Conservation (phyloP, 495 filamentous ascomycete genomes). For the Amorphotheca resinae region DNA sequence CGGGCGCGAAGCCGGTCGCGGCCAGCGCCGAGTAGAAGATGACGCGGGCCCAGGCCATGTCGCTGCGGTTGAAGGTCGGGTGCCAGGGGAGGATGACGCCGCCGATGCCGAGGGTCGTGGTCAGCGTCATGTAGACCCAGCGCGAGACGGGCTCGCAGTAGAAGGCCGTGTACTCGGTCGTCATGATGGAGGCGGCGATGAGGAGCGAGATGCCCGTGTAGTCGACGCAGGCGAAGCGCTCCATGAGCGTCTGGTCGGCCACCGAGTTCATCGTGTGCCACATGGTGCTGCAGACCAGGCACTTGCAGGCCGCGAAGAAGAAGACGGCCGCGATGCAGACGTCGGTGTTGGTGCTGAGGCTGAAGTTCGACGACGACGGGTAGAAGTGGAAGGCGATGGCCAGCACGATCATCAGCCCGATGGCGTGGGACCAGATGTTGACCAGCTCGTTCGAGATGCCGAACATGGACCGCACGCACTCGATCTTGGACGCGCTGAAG, state of each 20-base stretch:
- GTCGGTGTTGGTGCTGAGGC: constrained; percentile 72
- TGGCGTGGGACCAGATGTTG: constrained; percentile 94
- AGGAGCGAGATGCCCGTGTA: constrained; percentile 97
- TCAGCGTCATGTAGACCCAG: constrained; percentile 75
- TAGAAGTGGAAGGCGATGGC: constrained; percentile 95
- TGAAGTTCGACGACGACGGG: constrained; percentile 73
- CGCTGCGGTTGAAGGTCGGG: constrained; percentile 81
- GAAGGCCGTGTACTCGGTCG: constrained; percentile 95
- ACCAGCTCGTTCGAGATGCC: constrained; percentile 80
- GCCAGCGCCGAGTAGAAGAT: constrained; percentile 82
- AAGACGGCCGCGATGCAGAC: constrained; percentile 83
- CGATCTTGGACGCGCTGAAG: constrained; percentile 77
- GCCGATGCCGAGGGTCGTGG: constrained; percentile 67
- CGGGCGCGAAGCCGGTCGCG: constrained; percentile 81
- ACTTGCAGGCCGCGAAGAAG: constrained; percentile 95
- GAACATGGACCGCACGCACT: constrained; percentile 75
- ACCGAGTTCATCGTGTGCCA: constrained; percentile 99
- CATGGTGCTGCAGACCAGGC: constrained; percentile 84
- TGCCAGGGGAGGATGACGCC: constrained; percentile 95
- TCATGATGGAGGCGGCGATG: constrained; percentile 95
- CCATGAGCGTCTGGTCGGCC: constrained; percentile 76
- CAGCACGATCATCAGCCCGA: constrained; percentile 78
- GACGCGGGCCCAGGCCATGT: constrained; percentile 88
- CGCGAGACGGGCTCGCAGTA: constrained; percentile 89
- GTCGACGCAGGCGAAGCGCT: constrained; percentile 94